A percentile compares a stretch with the other conserved stretches of the same genome.
phyloP scores from a whole-genome alignment of 2,329 filamentous ascomycete species.

The Dactylonectria estremocensis region DNA sequence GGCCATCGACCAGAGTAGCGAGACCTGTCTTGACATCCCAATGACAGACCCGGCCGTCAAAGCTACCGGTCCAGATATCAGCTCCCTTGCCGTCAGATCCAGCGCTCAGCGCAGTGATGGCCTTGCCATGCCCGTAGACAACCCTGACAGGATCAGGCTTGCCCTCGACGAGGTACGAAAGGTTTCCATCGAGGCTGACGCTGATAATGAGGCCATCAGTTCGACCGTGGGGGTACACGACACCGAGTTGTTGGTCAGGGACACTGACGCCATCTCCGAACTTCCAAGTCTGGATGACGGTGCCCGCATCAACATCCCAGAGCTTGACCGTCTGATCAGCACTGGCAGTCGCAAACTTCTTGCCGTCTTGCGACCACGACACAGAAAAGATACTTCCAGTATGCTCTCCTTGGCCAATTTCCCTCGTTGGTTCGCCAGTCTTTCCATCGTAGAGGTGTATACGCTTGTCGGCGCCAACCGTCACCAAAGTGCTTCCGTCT shows the following conservation, averaged over 20 bases:
- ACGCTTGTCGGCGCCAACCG: constrained; percentile 90
- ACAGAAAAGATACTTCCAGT: constrained; percentile 94
- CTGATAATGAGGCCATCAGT: constrained; percentile 92
- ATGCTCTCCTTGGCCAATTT: constrained; percentile 88
- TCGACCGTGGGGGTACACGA: constrained; percentile 88
- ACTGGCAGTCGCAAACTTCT: constrained; percentile 89
- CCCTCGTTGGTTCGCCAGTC: constrained; percentile 85
- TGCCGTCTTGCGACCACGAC: constrained; percentile 91
- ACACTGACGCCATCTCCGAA: constrained; percentile 86
- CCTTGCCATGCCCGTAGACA: constrained; percentile 92
- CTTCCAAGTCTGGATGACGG: constrained; percentile 85
- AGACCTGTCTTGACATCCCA: constrained; percentile 84
- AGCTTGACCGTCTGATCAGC: constrained; percentile 95
- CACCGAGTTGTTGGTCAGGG: constrained; percentile 91
- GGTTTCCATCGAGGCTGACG: constrained; percentile 87
- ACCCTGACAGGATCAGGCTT: constrained; percentile 78
- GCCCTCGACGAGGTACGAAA: constrained; percentile 88
- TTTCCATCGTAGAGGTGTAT: constrained; percentile 98
- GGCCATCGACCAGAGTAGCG: constrained; percentile 82
- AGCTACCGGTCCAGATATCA: constrained; percentile 90
- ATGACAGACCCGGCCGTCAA: constrained; percentile 87
- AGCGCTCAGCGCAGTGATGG: constrained; percentile 79
- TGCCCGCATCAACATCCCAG: constrained; percentile 89
- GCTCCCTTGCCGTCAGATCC: constrained; percentile 67
- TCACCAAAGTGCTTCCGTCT: constrained; percentile 85